Conservation (phyloP, 371 early-diverging fungal genomes). For the Chytridium lagenaria region DNA sequence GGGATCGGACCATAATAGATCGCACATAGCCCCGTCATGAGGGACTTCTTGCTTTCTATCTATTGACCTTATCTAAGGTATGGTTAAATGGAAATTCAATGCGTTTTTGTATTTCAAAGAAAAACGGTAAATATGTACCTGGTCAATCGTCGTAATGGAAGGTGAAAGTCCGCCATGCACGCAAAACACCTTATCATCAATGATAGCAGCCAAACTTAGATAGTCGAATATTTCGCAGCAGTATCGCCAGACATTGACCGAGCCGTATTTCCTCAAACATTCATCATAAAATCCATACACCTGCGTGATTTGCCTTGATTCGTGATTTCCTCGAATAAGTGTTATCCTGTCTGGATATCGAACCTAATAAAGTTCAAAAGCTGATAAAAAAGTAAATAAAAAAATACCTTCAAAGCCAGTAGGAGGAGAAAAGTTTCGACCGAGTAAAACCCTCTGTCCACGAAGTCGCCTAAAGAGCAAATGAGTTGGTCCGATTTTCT, state of each 20-base stretch:
- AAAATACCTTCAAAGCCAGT: slow-evolving; percentile 86
- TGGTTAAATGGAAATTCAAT: not conserved
- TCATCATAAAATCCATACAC: slow-evolving; percentile 99
- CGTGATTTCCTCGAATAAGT: slow-evolving; percentile 99
- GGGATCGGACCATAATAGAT: slow-evolving; percentile 99
- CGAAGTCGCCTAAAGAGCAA: slow-evolving; percentile 94
- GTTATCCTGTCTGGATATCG: slow-evolving; percentile 93
- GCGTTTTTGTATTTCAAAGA: no score
- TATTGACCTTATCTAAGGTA: slow-evolving; percentile 82
- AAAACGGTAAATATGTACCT: slow-evolving; percentile 59
- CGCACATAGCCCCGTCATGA: slow-evolving; percentile 99
- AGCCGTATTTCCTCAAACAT: slow-evolving; percentile 98
- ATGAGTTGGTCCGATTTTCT: not conserved
- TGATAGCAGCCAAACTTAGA: slow-evolving; percentile 91
- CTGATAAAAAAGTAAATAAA: not conserved
- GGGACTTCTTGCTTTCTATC: slow-evolving; percentile 99
- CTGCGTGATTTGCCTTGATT: slow-evolving; percentile 98
- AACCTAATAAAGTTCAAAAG: slow-evolving; percentile 56
- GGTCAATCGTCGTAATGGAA: slow-evolving; percentile 90
- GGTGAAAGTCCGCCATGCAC: slow-evolving; percentile 99
- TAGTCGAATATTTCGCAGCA: slow-evolving; percentile 99
- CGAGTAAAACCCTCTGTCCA: slow-evolving; percentile 98
- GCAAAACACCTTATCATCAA: slow-evolving; percentile 94
- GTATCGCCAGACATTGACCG: slow-evolving; percentile 95
- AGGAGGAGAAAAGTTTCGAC: slow-evolving; percentile 99